Evolutionary conservation across 1,284 basidiomycete genomes (phyloP).

Genomic region (Ustilago nuda): DNA sequence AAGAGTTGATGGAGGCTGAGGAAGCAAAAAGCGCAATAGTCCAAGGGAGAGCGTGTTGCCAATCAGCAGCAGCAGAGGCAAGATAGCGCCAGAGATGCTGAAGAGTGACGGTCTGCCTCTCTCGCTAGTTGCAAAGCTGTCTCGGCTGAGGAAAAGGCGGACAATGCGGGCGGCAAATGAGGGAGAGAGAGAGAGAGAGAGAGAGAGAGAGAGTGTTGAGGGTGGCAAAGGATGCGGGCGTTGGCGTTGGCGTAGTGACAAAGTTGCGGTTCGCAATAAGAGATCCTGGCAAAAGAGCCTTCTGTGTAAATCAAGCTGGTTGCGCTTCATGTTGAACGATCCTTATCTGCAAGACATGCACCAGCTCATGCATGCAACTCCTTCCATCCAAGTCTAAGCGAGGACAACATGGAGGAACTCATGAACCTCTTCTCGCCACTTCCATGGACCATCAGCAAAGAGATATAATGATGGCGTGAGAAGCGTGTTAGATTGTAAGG

Average conservation of each 20-base stretch:
- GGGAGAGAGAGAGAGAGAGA: not conserved
- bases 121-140: not conserved
- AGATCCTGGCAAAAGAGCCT: slow-evolving; percentile 4
- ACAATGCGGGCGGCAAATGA: not conserved
- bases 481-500: not conserved
- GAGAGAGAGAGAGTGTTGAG: too few species aligned
- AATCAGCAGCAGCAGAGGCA: not conserved
- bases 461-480: not conserved
- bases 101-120: not conserved
- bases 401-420: not conserved
- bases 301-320: not conserved
- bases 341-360: slow-evolving; percentile 6
- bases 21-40: not conserved
- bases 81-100: not conserved
- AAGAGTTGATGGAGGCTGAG: not conserved
- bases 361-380: not conserved
- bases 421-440: too few species aligned
- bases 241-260: not conserved
- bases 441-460: not conserved
- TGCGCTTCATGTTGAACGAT: not conserved
- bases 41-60: slow-evolving; percentile 10
- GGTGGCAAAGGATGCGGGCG: not conserved
- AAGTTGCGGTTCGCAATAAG: not conserved
- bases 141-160: slow-evolving; percentile 3
- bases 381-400: not conserved